These are phyloP conservation scores for Neonectria punicea DNA, from an alignment of 2,329 filamentous ascomycete genomes.

Conservation along the genomic window DNA sequence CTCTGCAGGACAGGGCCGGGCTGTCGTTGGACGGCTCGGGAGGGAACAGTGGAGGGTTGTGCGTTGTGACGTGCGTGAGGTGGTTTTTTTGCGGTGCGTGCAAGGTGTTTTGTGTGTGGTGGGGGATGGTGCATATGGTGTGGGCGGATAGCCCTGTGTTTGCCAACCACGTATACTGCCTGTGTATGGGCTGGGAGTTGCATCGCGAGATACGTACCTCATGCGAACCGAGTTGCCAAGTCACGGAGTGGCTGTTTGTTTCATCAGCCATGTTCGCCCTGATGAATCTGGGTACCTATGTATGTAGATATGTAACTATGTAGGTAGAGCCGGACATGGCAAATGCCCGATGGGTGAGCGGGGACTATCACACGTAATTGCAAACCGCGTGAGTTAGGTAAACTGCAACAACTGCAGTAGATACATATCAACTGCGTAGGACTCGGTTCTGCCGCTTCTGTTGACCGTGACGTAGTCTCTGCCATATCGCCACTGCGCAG, in stretches of 20 bases:
- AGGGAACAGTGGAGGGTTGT: slow-evolving; percentile 13
- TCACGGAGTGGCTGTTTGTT: not conserved
- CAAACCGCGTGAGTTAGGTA: not conserved
- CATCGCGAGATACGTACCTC: slow-evolving; percentile 3
- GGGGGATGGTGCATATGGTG: slow-evolving; percentile 7
- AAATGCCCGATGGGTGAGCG: not conserved
- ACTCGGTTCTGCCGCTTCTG: not conserved
- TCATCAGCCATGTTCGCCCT: not conserved
- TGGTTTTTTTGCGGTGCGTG: not conserved
- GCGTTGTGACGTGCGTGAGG: slow-evolving; percentile 9
- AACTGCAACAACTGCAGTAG: not conserved
- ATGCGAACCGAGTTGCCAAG: slow-evolving; percentile 5
- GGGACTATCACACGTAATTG: not conserved
- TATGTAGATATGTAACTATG: not conserved
- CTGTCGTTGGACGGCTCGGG: not conserved
- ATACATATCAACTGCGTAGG: not conserved
- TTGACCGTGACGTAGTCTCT: slow-evolving; percentile 6
- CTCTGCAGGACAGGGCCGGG: slow-evolving; percentile 1
- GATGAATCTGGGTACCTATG: not conserved
- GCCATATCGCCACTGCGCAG: not conserved
- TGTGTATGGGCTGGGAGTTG: not conserved
- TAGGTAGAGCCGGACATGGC: not conserved
- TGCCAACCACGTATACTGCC: slow-evolving; percentile 15
- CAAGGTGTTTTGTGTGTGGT: not conserved
- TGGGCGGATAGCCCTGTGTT: slow-evolving; percentile 16